Percentiles rank a stretch among this genome's conserved stretches.
Conservation (phyloP, 495 filamentous ascomycete genomes). For the Lasiosphaeris hirsuta region DNA sequence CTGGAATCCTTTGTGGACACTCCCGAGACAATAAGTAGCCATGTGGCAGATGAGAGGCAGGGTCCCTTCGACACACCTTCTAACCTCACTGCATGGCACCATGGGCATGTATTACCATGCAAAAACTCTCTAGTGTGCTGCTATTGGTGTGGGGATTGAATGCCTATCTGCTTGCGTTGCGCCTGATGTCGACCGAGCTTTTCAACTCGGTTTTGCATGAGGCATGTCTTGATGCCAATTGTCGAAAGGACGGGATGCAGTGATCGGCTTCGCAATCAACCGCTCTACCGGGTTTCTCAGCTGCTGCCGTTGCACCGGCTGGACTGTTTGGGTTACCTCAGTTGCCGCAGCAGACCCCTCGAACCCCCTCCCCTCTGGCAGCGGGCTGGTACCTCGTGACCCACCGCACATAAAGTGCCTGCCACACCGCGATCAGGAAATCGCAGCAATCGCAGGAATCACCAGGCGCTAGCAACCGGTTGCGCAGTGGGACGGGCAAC, state of each 20-base stretch:
- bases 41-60: too few relatives aligned
- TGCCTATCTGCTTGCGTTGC: too few relatives aligned
- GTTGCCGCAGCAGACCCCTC: slow-evolving; percentile 8
- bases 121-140: too few relatives aligned
- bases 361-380: neutral
- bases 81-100: too few relatives aligned
- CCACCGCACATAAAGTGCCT: slow-evolving; percentile 16
- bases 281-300: slow-evolving; percentile 1
- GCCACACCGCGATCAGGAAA: slow-evolving; percentile 8
- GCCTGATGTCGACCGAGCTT: too few relatives aligned
- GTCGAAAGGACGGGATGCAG: neutral
- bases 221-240: neutral
- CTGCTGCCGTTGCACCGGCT: neutral
- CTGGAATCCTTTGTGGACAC: too few relatives aligned
- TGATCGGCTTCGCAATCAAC: slow-evolving; percentile 3
- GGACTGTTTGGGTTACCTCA: neutral
- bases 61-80: too few relatives aligned
- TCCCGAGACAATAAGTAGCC: too few relatives aligned
- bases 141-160: too few relatives aligned
- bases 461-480: neutral
- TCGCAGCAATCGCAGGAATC: too few relatives aligned
- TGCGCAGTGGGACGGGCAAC: neutral
- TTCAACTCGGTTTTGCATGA: too few relatives aligned
- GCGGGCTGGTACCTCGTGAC: slow-evolving; percentile 16
- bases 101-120: too few relatives aligned